Conservation (phyloP, 345 rosid genomes). For the Eucalyptus pauciflora region DNA sequence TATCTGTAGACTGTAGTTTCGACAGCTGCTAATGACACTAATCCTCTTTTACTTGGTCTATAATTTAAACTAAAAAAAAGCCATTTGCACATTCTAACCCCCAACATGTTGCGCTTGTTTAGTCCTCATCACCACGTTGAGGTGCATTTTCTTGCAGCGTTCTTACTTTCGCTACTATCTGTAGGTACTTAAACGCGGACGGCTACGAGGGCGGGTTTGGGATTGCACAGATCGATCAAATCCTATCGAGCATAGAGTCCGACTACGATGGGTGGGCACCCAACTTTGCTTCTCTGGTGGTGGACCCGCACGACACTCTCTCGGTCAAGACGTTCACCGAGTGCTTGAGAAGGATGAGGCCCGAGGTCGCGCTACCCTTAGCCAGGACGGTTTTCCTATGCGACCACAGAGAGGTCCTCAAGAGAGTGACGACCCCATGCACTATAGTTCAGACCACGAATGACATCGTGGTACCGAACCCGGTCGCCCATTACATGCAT, state of each 20-base stretch:
- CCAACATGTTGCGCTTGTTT: not conserved
- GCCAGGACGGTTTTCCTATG: slow-evolving; percentile 1
- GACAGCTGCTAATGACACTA: not conserved
- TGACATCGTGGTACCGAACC: not conserved
- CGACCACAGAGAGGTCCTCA: slow-evolving; percentile 1
- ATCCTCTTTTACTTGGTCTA: not conserved
- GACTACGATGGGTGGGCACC: not conserved
- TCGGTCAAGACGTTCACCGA: not conserved
- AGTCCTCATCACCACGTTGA: not conserved
- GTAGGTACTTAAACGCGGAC: not conserved
- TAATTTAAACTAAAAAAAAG: not conserved
- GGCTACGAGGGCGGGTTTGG: slow-evolving; percentile 3
- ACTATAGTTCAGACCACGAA: slow-evolving; percentile 1
- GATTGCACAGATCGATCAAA: not conserved
- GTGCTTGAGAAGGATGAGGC: slow-evolving; percentile 1
- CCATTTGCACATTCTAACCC: not conserved
- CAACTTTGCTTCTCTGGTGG: not conserved
- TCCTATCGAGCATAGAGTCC: not conserved
- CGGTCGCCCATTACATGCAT: not conserved
- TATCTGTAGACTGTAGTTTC: not conserved
- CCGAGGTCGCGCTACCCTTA: not conserved
- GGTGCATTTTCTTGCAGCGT: not conserved
- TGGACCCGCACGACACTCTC: not conserved
- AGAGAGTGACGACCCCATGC: not conserved
- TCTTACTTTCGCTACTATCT: not conserved